phyloP scores from a whole-genome alignment of 176 grass and related monocot genomes.

The Cenchrus purpureus region DNA sequence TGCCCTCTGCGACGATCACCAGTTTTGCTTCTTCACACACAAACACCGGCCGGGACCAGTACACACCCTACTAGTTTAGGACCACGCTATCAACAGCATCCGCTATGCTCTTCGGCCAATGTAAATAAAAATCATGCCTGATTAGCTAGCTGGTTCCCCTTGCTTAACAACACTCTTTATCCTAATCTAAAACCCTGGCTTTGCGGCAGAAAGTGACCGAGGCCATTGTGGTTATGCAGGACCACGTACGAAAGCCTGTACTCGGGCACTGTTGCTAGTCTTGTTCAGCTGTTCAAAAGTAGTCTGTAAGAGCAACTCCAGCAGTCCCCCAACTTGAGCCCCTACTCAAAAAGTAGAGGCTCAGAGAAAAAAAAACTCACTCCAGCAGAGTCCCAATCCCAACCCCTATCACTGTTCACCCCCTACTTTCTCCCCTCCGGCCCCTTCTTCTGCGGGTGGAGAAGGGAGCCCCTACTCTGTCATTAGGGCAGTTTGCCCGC shows the following conservation, averaged over 20 bases:
- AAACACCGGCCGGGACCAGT: constrained; percentile 9
- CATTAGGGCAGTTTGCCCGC: too few relatives aligned
- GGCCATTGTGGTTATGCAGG: not conserved
- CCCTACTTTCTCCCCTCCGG: too few relatives aligned
- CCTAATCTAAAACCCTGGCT: constrained; percentile 31
- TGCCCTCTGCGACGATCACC: constrained; percentile 10
- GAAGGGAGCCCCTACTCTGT: too few relatives aligned
- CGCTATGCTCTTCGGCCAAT: not conserved
- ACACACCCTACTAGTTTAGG: not conserved
- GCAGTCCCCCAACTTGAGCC: too few relatives aligned
- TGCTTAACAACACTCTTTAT: constrained; percentile 11
- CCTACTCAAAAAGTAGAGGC: too few relatives aligned
- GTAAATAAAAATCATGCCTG: not conserved
- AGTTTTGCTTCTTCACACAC: constrained; percentile 26
- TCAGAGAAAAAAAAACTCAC: too few relatives aligned
- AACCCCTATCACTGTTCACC: too few relatives aligned
- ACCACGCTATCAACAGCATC: constrained; percentile 31
- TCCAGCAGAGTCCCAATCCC: too few relatives aligned
- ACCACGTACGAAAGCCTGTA: constrained; percentile 28
- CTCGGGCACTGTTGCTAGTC: constrained; percentile 5
- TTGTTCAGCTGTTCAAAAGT: not conserved
- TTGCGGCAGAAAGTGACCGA: constrained; percentile 43
- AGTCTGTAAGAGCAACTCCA: too few relatives aligned
- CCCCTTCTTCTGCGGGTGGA: too few relatives aligned
- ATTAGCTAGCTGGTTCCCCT: not conserved